phyloP scores from a whole-genome alignment of 768 basidiomycete genomes.

The Leccinum pellstonianum region DNA sequence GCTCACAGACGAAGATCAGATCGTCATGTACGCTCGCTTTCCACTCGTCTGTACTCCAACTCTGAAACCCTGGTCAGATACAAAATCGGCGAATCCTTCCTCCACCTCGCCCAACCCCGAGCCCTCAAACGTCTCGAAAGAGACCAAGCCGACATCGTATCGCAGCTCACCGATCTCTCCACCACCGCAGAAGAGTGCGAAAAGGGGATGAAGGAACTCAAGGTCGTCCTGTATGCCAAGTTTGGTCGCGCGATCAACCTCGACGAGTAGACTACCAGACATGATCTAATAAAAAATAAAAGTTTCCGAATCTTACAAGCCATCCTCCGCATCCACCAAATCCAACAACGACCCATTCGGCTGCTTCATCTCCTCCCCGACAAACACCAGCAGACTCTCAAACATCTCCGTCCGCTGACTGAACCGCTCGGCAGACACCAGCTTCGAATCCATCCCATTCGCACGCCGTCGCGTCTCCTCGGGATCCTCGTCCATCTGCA shows the following conservation, averaged over 20 bases:
- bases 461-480: constrained; percentile 26
- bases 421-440: constrained; percentile 49
- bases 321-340: constrained; percentile 47
- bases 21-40: constrained; percentile 58
- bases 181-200: constrained; percentile 63
- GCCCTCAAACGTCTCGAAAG: constrained; percentile 72
- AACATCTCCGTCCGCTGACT: constrained; percentile 69
- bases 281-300: too few relatives aligned
- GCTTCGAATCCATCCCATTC: constrained; percentile 23
- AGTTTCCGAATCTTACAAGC: constrained; percentile 14
- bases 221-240: constrained; percentile 80
- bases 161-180: constrained; percentile 51
- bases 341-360: constrained; percentile 63
- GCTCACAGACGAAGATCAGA: constrained; percentile 81
- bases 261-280: constrained; percentile 53
- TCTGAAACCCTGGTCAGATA: constrained; percentile 55
- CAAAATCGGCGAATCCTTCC: constrained; percentile 85
- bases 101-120: constrained; percentile 67
- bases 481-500: constrained; percentile 32
- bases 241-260: constrained; percentile 93
- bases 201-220: constrained; percentile 75
- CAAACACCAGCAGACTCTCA: constrained; percentile 61
- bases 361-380: constrained; percentile 64
- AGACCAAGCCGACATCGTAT: constrained; percentile 61
- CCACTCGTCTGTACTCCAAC: constrained; percentile 52